phyloP scores from a whole-genome alignment of 495 filamentous ascomycete genomes.

The Astrothelium macrocarpum region DNA sequence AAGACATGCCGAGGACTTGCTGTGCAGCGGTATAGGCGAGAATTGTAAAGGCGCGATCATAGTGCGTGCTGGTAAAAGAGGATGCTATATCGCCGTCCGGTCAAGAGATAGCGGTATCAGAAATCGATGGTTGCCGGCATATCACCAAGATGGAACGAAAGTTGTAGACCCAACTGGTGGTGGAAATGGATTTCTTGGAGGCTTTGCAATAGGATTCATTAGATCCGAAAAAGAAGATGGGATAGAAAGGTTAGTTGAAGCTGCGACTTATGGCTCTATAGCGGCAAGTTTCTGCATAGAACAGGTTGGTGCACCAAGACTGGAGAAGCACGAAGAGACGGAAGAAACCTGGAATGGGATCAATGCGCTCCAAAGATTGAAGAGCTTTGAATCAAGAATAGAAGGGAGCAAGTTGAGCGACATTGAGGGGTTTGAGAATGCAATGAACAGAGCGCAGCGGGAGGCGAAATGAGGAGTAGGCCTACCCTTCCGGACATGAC shows the following conservation, averaged over 20 bases:
- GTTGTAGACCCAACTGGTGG: conserved; percentile 94
- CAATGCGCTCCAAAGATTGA: background rate
- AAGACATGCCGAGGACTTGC: conserved; percentile 47
- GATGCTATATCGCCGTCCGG: conserved; percentile 44
- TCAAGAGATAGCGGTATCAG: conserved; percentile 23
- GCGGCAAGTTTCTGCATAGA: conserved; percentile 91
- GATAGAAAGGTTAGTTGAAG: conserved; percentile 43
- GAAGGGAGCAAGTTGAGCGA: too few species aligned
- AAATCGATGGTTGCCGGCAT: conserved; percentile 45
- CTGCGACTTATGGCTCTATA: conserved; percentile 69
- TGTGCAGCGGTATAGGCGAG: conserved; percentile 42
- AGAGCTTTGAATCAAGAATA: background rate
- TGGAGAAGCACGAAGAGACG: conserved; percentile 36
- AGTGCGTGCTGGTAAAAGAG: conserved; percentile 48
- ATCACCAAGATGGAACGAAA: conserved; percentile 39
- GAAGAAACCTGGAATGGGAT: conserved; percentile 35
- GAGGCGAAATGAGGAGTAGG: too few species aligned
- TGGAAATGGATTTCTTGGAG: conserved; percentile 87
- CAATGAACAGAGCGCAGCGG: too few species aligned
- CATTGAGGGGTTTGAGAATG: too few species aligned
- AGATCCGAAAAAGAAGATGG: conserved; percentile 33
- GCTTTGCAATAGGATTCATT: conserved; percentile 63
- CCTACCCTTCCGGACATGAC: too few species aligned
- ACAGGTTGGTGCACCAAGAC: conserved; percentile 71
- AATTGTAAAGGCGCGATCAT: conserved; percentile 41